These are phyloP conservation scores for Fraxinus anomala DNA, from an alignment of 257 asterid genomes.

Conservation along the genomic window DNA sequence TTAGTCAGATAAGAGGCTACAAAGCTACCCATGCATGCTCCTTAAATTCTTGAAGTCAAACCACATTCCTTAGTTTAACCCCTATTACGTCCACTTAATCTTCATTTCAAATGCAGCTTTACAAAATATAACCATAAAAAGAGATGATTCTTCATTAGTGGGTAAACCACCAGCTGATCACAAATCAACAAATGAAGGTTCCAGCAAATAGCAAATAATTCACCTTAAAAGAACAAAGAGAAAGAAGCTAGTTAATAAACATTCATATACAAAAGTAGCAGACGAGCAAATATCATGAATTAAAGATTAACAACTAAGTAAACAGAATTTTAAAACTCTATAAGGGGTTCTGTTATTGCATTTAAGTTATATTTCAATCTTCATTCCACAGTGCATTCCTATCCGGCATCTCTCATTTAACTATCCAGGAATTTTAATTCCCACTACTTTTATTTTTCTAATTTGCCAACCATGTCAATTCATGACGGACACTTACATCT, in stretches of 20 bases:
- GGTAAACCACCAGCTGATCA: background rate
- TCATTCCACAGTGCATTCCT: constrained; percentile 4
- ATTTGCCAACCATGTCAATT: constrained; percentile 8
- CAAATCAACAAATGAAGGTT: background rate
- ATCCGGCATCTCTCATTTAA: background rate
- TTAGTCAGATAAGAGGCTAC: constrained; percentile 3
- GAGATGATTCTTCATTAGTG: background rate
- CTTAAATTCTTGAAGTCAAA: constrained; percentile 4
- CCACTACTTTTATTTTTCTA: background rate
- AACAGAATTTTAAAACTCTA: constrained; percentile 11
- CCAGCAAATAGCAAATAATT: background rate
- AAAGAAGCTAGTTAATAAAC: constrained; percentile 9
- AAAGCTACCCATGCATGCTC: constrained; percentile 4
- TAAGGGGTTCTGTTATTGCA: background rate
- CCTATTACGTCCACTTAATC: background rate
- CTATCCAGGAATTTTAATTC: background rate
- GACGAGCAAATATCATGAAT: background rate
- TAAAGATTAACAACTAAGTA: constrained; percentile 2
- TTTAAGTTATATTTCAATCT: background rate
- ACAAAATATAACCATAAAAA: constrained; percentile 13
- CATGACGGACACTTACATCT: background rate
- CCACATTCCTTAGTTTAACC: background rate
- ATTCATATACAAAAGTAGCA: background rate
- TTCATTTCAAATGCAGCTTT: constrained; percentile 11
- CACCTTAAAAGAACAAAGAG: background rate